A percentile compares a stretch with the other conserved stretches of the same genome.
Conservation (phyloP, 2,329 filamentous ascomycete species). For the Hypoxylon sp. region DNA sequence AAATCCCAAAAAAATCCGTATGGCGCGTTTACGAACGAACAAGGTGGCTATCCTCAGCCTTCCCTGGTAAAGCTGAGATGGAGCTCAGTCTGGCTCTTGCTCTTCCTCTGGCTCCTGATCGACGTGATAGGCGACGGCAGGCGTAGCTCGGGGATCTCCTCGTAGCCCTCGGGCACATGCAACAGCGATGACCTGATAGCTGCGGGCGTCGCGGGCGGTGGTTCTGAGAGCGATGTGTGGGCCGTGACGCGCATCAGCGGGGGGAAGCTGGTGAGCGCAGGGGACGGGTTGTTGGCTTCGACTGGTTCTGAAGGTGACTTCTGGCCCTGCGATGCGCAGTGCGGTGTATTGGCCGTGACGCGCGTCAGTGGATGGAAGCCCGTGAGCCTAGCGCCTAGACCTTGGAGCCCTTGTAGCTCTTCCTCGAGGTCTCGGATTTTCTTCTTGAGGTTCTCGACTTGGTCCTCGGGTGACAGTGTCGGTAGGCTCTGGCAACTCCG, state of each 20-base stretch:
- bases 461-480: not conserved
- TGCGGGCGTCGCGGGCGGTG: not conserved
- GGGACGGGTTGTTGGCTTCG: not conserved
- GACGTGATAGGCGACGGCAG: constrained; percentile 23
- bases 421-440: constrained; percentile 8
- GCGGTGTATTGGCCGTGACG: not conserved
- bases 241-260: not conserved
- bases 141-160: constrained; percentile 18
- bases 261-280: not conserved
- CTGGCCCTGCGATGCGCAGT: not conserved
- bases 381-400: not conserved
- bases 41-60: not conserved
- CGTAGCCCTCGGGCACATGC: not conserved
- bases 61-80: not conserved
- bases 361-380: constrained; percentile 11
- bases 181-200: not conserved
- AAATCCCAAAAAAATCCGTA: too few relatives aligned
- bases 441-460: not conserved
- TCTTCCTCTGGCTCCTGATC: not conserved
- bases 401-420: not conserved
- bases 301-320: not conserved
- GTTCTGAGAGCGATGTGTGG: not conserved
- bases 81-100: not conserved
- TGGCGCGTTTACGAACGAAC: too few relatives aligned
- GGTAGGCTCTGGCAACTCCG: not conserved